phyloP scores from a whole-genome alignment of 2,329 filamentous ascomycete genomes.

The Atkinsonella texensis region DNA sequence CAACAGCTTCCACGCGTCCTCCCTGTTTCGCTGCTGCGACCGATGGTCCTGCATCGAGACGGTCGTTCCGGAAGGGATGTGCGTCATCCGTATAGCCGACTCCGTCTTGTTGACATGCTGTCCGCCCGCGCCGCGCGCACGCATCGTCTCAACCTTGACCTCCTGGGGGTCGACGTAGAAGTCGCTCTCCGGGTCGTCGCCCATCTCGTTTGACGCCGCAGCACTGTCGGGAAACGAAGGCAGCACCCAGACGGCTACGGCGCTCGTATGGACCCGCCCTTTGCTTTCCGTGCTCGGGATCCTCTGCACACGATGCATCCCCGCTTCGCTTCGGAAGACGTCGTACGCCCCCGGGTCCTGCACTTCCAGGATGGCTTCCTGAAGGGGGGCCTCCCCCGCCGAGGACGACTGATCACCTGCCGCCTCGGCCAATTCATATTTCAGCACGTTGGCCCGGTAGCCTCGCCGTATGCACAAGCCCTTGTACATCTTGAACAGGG shows the following conservation, averaged over 20 bases:
- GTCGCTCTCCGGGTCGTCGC: conserved; percentile 78
- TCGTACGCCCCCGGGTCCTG: conserved; percentile 68
- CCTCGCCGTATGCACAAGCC: conserved; percentile 60
- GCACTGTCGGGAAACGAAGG: conserved; percentile 60
- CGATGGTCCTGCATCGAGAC: conserved; percentile 89
- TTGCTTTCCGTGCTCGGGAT: conserved; percentile 85
- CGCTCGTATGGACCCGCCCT: conserved; percentile 86
- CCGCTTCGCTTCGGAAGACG: conserved; percentile 72
- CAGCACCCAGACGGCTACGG: conserved; percentile 83
- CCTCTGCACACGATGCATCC: conserved; percentile 89
- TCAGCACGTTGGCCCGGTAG: conserved; percentile 56
- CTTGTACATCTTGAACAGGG: conserved; percentile 84
- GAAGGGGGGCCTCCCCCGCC: conserved; percentile 56
- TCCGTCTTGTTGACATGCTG: conserved; percentile 99
- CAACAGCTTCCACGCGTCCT: conserved; percentile 75
- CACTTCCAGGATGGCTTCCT: conserved; percentile 82
- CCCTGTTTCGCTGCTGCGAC: conserved; percentile 81
- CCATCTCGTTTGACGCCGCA: conserved; percentile 38
- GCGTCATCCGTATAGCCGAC: conserved; percentile 85
- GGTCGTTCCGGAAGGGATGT: conserved; percentile 73
- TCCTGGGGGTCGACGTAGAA: conserved; percentile 83
- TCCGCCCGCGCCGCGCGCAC: conserved; percentile 80
- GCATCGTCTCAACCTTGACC: conserved; percentile 78
- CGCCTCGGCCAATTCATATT: conserved; percentile 66
- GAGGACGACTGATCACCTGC: conserved; percentile 38